phyloP scores from a whole-genome alignment of 2,329 filamentous ascomycete genomes.

The Xylariaceae sp. region DNA sequence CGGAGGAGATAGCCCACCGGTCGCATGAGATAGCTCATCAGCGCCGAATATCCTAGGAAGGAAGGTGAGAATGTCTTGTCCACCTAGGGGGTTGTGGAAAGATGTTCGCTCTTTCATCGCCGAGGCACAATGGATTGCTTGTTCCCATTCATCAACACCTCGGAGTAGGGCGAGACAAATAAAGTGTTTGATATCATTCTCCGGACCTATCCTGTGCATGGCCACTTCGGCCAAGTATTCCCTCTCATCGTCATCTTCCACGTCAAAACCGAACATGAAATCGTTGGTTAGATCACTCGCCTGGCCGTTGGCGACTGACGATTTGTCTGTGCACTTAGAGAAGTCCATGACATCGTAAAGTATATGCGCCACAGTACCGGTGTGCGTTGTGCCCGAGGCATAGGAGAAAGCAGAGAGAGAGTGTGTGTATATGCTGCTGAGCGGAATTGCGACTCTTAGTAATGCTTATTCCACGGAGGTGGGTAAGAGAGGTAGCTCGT shows the following conservation, averaged over 20 bases:
- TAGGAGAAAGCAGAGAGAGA: too few species aligned
- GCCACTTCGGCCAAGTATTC: slow-evolving; percentile 40
- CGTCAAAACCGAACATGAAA: slow-evolving; percentile 45
- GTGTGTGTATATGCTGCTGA: background rate
- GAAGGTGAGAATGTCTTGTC: slow-evolving; percentile 38
- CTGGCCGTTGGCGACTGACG: background rate
- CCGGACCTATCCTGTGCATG: slow-evolving; percentile 32
- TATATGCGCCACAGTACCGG: too few species aligned
- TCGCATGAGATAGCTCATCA: background rate
- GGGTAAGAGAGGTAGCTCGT: background rate
- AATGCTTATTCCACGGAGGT: background rate
- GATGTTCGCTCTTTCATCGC: slow-evolving; percentile 36
- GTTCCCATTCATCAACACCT: slow-evolving; percentile 45
- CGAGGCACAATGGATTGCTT: slow-evolving; percentile 43
- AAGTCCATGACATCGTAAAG: slow-evolving; percentile 18
- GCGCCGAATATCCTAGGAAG: slow-evolving; percentile 28
- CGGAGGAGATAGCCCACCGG: background rate
- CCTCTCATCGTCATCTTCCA: slow-evolving; percentile 35
- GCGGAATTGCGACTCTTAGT: background rate
- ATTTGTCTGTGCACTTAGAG: slow-evolving; percentile 8
- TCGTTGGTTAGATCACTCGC: slow-evolving; percentile 31
- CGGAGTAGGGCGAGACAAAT: slow-evolving; percentile 39
- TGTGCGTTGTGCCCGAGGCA: background rate
- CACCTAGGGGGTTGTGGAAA: slow-evolving; percentile 32
- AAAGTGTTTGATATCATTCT: slow-evolving; percentile 39